Conservation (phyloP, 2,329 filamentous ascomycete species). For the Nigrospora osmanthi region DNA sequence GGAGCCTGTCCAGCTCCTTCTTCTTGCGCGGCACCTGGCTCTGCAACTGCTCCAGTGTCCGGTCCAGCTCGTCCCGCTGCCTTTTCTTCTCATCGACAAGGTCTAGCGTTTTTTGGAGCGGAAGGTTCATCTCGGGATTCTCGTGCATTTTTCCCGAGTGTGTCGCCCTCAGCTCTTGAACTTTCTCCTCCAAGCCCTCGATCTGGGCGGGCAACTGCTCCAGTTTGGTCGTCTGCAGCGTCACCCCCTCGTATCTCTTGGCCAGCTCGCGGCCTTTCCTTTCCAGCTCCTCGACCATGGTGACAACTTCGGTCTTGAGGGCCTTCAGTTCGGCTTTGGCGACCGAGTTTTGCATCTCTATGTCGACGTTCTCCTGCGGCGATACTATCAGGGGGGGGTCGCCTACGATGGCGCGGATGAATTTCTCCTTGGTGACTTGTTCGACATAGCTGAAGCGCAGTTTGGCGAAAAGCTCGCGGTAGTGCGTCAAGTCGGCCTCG, state of each 20-base stretch:
- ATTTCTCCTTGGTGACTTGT: conserved; percentile 97
- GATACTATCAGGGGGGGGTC: conserved; percentile 83
- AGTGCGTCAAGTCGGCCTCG: conserved; percentile 78
- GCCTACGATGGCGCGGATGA: conserved; percentile 84
- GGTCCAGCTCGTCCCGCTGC: conserved; percentile 48
- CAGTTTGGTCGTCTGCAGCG: conserved; percentile 39
- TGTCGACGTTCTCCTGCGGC: conserved; percentile 69
- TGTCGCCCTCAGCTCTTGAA: conserved; percentile 34
- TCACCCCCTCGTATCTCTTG: conserved; percentile 41
- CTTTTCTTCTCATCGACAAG: conserved; percentile 42
- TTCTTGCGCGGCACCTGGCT: conserved; percentile 56
- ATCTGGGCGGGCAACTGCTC: conserved; percentile 44
- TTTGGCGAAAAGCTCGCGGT: conserved; percentile 93
- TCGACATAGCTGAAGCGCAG: conserved; percentile 96
- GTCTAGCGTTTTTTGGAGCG: conserved; percentile 47
- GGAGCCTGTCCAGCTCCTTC: conserved; percentile 59
- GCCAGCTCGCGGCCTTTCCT: conserved; percentile 50
- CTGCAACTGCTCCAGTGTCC: conserved; percentile 56
- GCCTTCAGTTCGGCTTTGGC: conserved; percentile 71
- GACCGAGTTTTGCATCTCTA: conserved; percentile 61
- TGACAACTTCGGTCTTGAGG: conserved; percentile 71
- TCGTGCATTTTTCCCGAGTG: conserved; percentile 30
- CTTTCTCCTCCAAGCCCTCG: conserved; percentile 36
- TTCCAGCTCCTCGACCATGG: conserved; percentile 68
- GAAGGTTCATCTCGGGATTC: conserved; percentile 41